A percentile compares a stretch with the other conserved stretches of the same genome.
These are phyloP conservation scores for Suillus spraguei DNA, from an alignment of 768 basidiomycete genomes.

Conservation along the genomic window DNA sequence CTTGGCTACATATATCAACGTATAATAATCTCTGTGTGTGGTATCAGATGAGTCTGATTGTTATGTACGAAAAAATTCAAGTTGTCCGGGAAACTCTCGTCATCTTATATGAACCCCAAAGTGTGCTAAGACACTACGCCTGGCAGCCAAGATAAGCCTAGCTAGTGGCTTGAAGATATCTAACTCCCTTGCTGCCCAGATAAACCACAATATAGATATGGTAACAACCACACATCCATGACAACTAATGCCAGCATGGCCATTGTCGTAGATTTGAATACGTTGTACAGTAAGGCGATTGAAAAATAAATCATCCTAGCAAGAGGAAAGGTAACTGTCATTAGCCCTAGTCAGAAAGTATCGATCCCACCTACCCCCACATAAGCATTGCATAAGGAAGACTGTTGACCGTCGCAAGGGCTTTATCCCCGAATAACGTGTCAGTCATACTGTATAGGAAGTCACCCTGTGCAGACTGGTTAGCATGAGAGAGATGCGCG, in stretches of 20 bases:
- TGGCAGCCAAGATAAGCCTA: background rate
- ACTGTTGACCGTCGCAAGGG: conserved; percentile 49
- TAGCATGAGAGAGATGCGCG: background rate
- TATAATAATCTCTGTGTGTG: background rate
- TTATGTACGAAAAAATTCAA: background rate
- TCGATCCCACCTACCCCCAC: conserved; percentile 46
- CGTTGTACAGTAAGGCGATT: conserved; percentile 1
- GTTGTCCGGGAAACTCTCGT: background rate
- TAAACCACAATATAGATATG: conserved; percentile 9
- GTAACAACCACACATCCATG: conserved; percentile 7
- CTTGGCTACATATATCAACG: background rate
- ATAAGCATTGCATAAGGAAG: conserved; percentile 53
- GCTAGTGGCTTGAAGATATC: background rate
- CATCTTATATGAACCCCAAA: background rate
- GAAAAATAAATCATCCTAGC: conserved; percentile 15
- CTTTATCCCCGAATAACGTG: conserved; percentile 39
- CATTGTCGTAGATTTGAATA: conserved; percentile 1
- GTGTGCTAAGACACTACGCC: background rate
- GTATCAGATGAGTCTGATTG: background rate
- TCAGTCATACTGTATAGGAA: conserved; percentile 17
- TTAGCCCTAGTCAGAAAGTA: too few species aligned
- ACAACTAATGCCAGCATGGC: background rate
- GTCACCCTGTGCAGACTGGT: background rate
- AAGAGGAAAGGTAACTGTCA: background rate
- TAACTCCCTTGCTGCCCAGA: conserved; percentile 5